phyloP scores from a whole-genome alignment of 441 rosid genomes.

The Bocquillonia castaneifolia region DNA sequence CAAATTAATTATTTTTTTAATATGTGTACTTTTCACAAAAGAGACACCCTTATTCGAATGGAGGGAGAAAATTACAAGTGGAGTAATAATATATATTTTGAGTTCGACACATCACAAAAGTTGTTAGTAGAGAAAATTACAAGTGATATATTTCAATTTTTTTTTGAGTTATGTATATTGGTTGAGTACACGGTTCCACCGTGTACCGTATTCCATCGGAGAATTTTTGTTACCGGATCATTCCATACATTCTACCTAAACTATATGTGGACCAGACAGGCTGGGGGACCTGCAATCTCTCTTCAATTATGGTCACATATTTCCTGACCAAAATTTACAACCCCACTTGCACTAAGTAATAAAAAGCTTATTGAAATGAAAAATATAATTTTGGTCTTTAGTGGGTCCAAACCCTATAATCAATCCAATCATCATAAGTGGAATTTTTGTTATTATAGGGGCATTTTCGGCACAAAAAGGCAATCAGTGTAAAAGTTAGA shows the following conservation, averaged over 20 bases:
- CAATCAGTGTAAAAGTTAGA: conserved; percentile 5
- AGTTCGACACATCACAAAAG: too few species aligned
- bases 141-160: too few species aligned
- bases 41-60: too few species aligned
- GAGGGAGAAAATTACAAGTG: too few species aligned
- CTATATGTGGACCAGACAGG: background rate
- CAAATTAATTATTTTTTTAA: too few species aligned
- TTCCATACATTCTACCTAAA: background rate
- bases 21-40: too few species aligned
- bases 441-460: conserved; percentile 3
- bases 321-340: background rate
- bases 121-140: too few species aligned
- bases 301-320: background rate
- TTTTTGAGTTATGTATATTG: too few species aligned
- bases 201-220: too few species aligned
- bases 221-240: too few species aligned
- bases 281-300: background rate
- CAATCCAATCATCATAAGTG: conserved; percentile 19
- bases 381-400: background rate
- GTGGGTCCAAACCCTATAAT: conserved; percentile 10
- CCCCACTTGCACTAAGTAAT: background rate
- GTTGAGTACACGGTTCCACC: too few species aligned
- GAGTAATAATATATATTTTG: too few species aligned
- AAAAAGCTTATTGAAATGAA: background rate
- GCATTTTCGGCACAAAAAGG: conserved; percentile 10